Conservation (phyloP, 2,329 filamentous ascomycete species). For the Cyanodermella asteris region DNA sequence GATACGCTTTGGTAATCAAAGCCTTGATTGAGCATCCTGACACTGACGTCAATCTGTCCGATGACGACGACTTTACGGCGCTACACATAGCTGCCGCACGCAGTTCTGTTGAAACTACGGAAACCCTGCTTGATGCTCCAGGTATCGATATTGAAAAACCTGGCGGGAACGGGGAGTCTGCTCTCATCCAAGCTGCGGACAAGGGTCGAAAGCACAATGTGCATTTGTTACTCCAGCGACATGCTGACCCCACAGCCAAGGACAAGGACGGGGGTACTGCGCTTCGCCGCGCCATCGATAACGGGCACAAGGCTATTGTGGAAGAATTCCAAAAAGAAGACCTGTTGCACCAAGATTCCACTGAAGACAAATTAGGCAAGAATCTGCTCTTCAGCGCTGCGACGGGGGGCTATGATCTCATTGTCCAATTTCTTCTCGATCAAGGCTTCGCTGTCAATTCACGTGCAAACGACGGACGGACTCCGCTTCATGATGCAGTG, state of each 20-base stretch:
- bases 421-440: slow-evolving; percentile 3
- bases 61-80: slow-evolving; percentile 4
- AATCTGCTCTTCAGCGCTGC: slow-evolving; percentile 5
- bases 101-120: neutral
- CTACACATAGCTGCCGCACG: slow-evolving; percentile 3
- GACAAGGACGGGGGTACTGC: slow-evolving; percentile 5
- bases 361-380: too few relatives aligned
- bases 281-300: slow-evolving; percentile 4
- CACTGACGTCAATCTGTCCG: slow-evolving; percentile 3
- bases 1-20: neutral
- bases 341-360: too few relatives aligned
- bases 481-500: slow-evolving; percentile 7
- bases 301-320: slow-evolving; percentile 3
- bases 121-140: slow-evolving; percentile 1
- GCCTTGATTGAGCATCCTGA: slow-evolving; percentile 1
- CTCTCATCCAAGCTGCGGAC: slow-evolving; percentile 5
- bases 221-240: slow-evolving; percentile 1
- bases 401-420: slow-evolving; percentile 1
- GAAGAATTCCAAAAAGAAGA: too few relatives aligned
- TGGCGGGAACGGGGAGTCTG: slow-evolving; percentile 3
- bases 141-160: slow-evolving; percentile 2
- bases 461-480: slow-evolving; percentile 3
- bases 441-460: slow-evolving; percentile 2
- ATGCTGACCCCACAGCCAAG: slow-evolving; percentile 3
- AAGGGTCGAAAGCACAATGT: slow-evolving; percentile 2